Evolutionary conservation across 305 asterid genomes (phyloP).

Genomic region (Fraxinus nigra): DNA sequence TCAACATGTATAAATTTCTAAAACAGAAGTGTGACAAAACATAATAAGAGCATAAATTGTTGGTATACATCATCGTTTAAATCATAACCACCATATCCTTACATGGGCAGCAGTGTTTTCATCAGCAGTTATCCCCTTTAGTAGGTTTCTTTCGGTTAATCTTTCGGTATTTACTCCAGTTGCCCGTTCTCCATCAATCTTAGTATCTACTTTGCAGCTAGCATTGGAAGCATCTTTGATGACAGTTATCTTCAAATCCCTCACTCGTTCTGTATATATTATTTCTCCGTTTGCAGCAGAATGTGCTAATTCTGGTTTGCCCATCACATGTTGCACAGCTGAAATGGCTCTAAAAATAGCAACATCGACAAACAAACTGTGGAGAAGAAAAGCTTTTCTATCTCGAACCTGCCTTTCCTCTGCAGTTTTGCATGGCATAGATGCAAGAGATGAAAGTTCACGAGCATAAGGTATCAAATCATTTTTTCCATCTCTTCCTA

Average conservation of each 20-base stretch:
- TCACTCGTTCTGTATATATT: constrained; percentile 60
- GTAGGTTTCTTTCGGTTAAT: constrained; percentile 84
- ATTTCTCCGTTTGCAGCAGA: constrained; percentile 38
- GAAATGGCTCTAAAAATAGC: constrained; percentile 87
- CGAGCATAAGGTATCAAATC: constrained; percentile 80
- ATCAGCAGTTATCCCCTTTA: constrained; percentile 97
- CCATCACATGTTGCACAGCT: constrained; percentile 68
- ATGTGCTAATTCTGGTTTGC: constrained; percentile 46
- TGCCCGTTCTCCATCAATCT: constrained; percentile 87
- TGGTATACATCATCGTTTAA: not conserved
- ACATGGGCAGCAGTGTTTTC: constrained; percentile 98
- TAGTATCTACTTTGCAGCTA: constrained; percentile 85
- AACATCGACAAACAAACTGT: constrained; percentile 88
- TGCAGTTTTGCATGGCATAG: constrained; percentile 95
- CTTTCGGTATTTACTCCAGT: constrained; percentile 58
- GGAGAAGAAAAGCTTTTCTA: constrained; percentile 93
- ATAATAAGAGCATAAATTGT: constrained; percentile 22
- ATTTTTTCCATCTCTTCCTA: constrained; percentile 84
- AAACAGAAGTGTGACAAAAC: constrained; percentile 20
- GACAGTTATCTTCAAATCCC: constrained; percentile 77
- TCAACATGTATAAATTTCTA: constrained; percentile 22
- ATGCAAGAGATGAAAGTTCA: constrained; percentile 72
- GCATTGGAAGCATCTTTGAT: constrained; percentile 76
- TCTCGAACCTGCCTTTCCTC: constrained; percentile 97
- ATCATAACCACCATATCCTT: constrained; percentile 36